phyloP scores from a whole-genome alignment of 75 land plant genomes.

The Pinus taeda region DNA sequence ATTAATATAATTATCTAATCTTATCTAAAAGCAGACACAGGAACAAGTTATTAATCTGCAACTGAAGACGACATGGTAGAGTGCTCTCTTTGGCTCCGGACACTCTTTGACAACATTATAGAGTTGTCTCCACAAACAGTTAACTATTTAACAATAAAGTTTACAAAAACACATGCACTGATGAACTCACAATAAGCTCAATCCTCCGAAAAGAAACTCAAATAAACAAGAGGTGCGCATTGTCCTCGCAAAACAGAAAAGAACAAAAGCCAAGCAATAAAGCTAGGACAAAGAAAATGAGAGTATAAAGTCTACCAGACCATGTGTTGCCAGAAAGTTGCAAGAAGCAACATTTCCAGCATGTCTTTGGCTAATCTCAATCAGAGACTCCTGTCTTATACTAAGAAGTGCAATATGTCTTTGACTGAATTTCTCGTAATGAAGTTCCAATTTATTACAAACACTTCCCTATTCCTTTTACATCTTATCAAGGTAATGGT shows the following conservation, averaged over 20 bases:
- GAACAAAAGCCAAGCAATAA: neutral
- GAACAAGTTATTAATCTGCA: neutral
- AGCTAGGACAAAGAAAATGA: neutral
- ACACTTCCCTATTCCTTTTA: neutral
- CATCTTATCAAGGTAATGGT: neutral
- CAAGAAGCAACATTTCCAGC: neutral
- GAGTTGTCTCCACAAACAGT: neutral
- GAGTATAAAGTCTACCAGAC: neutral
- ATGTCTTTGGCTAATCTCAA: neutral
- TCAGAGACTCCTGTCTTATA: neutral
- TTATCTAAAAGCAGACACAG: neutral
- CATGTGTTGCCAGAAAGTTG: neutral
- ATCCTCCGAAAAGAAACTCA: neutral
- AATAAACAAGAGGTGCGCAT: neutral
- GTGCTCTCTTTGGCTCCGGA: neutral
- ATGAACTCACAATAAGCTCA: neutral
- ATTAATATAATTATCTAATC: too few relatives aligned
- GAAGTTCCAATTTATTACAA: neutral
- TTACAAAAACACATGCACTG: neutral
- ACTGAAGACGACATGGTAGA: too few relatives aligned
- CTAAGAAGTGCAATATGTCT: neutral
- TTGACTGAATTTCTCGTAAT: neutral
- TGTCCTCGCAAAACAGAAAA: neutral
- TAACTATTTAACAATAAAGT: neutral
- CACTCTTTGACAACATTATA: neutral